phyloP scores from a whole-genome alignment of 2,329 filamentous ascomycete genomes.

The Calonectria ilicicola region DNA sequence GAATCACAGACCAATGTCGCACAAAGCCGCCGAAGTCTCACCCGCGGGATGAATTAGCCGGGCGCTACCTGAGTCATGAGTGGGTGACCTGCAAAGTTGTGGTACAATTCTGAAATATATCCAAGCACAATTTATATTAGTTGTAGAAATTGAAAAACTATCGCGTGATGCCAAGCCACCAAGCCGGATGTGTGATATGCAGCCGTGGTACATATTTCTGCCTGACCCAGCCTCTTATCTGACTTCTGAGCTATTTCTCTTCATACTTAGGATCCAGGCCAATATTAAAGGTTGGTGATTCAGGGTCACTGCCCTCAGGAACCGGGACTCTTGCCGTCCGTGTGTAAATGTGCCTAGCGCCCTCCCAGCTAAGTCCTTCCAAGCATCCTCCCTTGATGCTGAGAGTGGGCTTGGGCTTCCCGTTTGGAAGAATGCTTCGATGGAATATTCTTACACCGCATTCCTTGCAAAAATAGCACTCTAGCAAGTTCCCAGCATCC shows the following conservation, averaged over 20 bases:
- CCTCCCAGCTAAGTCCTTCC: constrained; percentile 54
- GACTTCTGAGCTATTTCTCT: background rate
- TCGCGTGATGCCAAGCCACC: too few relatives aligned
- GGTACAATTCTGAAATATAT: background rate
- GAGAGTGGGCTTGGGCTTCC: constrained; percentile 50
- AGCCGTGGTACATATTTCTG: too few relatives aligned
- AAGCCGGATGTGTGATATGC: too few relatives aligned
- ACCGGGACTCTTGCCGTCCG: constrained; percentile 58
- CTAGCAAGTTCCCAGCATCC: constrained; percentile 54
- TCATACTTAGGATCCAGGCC: background rate
- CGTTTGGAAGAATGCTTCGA: constrained; percentile 52
- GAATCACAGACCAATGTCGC: background rate
- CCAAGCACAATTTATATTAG: background rate
- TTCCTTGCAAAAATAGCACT: constrained; percentile 56
- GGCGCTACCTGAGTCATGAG: background rate
- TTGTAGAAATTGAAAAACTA: background rate
- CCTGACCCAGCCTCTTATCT: background rate
- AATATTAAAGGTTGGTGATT: constrained; percentile 24
- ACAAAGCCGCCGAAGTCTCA: background rate
- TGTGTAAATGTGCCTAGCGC: constrained; percentile 59
- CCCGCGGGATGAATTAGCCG: background rate
- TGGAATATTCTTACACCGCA: constrained; percentile 64
- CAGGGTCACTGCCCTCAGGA: constrained; percentile 49
- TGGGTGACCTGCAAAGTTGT: background rate
- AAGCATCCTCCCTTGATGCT: constrained; percentile 61